Evolutionary conservation across 768 basidiomycete genomes (phyloP), one percentile per base, ranked within the genome.

Genomic region (Lentinula boryana): DNA sequence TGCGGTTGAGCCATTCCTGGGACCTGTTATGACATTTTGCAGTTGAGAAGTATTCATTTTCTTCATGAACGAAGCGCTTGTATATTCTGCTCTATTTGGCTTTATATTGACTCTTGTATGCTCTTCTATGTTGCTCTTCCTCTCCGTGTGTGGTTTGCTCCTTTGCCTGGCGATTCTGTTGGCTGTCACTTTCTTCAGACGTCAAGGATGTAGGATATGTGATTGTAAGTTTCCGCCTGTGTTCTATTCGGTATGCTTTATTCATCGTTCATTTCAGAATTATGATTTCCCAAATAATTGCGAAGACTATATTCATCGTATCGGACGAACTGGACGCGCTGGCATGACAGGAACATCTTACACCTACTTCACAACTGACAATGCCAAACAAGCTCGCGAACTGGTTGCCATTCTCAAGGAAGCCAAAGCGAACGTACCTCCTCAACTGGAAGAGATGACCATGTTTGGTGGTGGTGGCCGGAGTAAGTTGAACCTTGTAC

Each of bases 191-290:
- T 52, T 60, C 63, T 66, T 68, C 78, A 97, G 96, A 97, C 80
- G 95, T 98, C 77, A 98, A 98, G 89, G 95, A 98, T 78, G 95
- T 98, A 68, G 89, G 91, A 67, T 98, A 95, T 76, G 95, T 98
- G 65, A 93, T 98, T 67, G 93, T 94, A 67, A 72, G 92, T 84
- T 15, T 56, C 57, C 64, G 52, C 40, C 15, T 56, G 51, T 64
- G 13, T 52, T 15, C 10, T 35, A 5, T 40, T 40, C 54, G 10
- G 0, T 50, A 64, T 44, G 62, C 56, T 33, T 51, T 41, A 1
- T 23, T 60, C 40, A 58, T 67, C 55, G 65, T 36, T 60, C 38
- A 10, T 50, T 56, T 2, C 66, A 95, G 94, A 95, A 95, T 76
- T 95, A 93, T 72, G 95, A 98, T 73, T 97, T 98, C 80, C 95